Evolutionary conservation across 139 green algal species (phyloP).

Genomic region (Asterochloris erici): DNA sequence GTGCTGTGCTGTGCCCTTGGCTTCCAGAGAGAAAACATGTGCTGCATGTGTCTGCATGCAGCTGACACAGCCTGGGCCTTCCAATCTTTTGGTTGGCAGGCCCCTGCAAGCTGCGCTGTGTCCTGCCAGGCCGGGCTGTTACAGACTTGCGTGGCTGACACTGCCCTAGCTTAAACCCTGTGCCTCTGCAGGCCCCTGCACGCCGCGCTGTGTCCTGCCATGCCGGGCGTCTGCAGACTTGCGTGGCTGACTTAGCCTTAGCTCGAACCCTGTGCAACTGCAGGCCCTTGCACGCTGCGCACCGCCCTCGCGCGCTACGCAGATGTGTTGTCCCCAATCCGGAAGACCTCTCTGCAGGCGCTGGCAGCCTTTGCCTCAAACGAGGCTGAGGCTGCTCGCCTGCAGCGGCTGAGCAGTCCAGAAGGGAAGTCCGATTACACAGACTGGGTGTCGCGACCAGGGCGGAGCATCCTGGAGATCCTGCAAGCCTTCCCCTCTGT

Average conservation of each 20-base stretch:
- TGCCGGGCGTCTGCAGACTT: too few relatives aligned
- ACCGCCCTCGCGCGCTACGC: slow-evolving; percentile 66
- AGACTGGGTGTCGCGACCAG: slow-evolving; percentile 42
- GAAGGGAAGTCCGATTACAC: slow-evolving; percentile 70
- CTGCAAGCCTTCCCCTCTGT: slow-evolving; percentile 82
- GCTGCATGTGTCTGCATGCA: too few relatives aligned
- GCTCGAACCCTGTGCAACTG: neutral
- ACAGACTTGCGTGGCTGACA: too few relatives aligned
- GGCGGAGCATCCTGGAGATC: slow-evolving; percentile 69
- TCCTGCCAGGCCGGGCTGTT: too few relatives aligned
- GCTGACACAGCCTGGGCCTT: too few relatives aligned
- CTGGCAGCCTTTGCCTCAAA: slow-evolving; percentile 66
- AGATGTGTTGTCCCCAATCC: slow-evolving; percentile 75
- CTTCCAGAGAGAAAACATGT: too few relatives aligned
- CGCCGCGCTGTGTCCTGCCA: too few relatives aligned
- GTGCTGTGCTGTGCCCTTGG: too few relatives aligned
- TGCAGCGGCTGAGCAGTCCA: slow-evolving; percentile 55
- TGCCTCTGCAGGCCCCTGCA: too few relatives aligned
- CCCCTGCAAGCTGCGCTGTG: too few relatives aligned
- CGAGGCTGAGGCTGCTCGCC: slow-evolving; percentile 31
- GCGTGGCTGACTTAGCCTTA: too few relatives aligned
- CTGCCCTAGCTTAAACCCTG: neutral
- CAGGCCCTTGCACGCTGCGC: slow-evolving; percentile 59
- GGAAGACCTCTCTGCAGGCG: slow-evolving; percentile 67
- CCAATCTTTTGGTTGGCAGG: too few relatives aligned